phyloP scores from a whole-genome alignment of 345 rosid genomes.

The Draba incana region DNA sequence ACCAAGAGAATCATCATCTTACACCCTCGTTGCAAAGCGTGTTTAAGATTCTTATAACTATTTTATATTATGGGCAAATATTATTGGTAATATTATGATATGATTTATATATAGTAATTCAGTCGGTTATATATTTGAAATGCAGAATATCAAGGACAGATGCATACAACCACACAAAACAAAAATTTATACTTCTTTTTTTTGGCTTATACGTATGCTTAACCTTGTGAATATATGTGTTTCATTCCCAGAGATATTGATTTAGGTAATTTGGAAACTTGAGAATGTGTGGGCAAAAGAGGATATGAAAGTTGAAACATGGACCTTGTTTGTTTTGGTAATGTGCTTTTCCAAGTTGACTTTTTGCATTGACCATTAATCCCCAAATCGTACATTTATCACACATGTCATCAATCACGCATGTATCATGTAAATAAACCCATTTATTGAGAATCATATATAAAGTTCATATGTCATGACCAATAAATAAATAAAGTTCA shows the following conservation, averaged over 20 bases:
- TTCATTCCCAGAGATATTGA: slow-evolving; percentile 17
- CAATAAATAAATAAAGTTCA: background rate
- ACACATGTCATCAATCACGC: slow-evolving; percentile 14
- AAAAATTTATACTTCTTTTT: background rate
- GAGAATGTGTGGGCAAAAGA: slow-evolving; percentile 20
- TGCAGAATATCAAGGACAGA: too few species aligned
- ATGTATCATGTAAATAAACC: slow-evolving; percentile 9
- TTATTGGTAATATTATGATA: background rate
- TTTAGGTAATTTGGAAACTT: slow-evolving; percentile 26
- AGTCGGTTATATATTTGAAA: too few species aligned
- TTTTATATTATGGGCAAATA: background rate
- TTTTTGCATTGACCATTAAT: slow-evolving; percentile 33
- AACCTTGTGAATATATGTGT: slow-evolving; percentile 15
- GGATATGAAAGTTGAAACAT: slow-evolving; percentile 22
- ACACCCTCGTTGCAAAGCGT: slow-evolving; percentile 15
- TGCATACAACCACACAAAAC: slow-evolving; percentile 1
- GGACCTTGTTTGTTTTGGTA: slow-evolving; percentile 32
- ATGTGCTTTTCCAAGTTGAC: slow-evolving; percentile 39
- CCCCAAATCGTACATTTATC: slow-evolving; percentile 34
- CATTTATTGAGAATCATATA: slow-evolving; percentile 9
- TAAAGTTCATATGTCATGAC: background rate
- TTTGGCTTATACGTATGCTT: background rate
- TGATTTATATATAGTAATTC: background rate
- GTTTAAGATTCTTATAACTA: slow-evolving; percentile 12
- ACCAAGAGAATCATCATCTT: slow-evolving; percentile 16